Evolutionary conservation across 352 stramenopile genomes (phyloP).

Genomic region (Saprolegnia diclina): DNA sequence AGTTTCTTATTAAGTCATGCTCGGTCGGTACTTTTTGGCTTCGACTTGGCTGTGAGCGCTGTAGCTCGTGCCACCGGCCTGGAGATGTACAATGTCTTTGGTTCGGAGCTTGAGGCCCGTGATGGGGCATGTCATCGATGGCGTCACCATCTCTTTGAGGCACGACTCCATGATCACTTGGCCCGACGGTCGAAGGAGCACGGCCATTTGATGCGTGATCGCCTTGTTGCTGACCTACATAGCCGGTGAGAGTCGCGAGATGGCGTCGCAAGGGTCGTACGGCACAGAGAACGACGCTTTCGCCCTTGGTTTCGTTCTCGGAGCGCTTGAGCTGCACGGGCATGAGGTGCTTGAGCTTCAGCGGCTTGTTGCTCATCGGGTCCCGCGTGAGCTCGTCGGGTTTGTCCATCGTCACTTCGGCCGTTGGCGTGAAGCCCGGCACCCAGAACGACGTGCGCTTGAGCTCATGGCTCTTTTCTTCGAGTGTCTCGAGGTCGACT

Average conservation of each 20-base stretch:
- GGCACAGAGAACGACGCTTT: constrained; percentile 19
- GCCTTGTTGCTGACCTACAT: constrained; percentile 66
- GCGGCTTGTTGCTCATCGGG: constrained; percentile 73
- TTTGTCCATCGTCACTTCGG: constrained; percentile 43
- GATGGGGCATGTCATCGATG: constrained; percentile 79
- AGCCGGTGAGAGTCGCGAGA: not conserved
- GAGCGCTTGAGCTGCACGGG: constrained; percentile 79
- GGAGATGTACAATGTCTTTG: constrained; percentile 79
- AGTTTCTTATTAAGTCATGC: constrained; percentile 47
- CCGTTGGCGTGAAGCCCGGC: constrained; percentile 65
- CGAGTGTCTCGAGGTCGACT: constrained; percentile 63
- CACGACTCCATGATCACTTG: constrained; percentile 75
- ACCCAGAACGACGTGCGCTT: constrained; percentile 84
- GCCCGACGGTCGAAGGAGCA: constrained; percentile 72
- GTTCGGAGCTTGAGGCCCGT: constrained; percentile 79
- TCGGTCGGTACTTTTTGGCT: constrained; percentile 80
- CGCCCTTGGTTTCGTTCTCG: constrained; percentile 26
- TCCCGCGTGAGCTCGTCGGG: constrained; percentile 72
- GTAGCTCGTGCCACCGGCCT: constrained; percentile 68
- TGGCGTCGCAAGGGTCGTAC: not conserved
- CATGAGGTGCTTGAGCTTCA: constrained; percentile 87
- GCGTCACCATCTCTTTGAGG: constrained; percentile 77
- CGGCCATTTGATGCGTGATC: constrained; percentile 68
- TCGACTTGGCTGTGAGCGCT: constrained; percentile 82
- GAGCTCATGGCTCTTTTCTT: constrained; percentile 69